A percentile compares a stretch with the other conserved stretches of the same genome.
These are phyloP conservation scores for Alternaria atra DNA, from an alignment of 2,329 filamentous ascomycete species.

Conservation along the genomic window DNA sequence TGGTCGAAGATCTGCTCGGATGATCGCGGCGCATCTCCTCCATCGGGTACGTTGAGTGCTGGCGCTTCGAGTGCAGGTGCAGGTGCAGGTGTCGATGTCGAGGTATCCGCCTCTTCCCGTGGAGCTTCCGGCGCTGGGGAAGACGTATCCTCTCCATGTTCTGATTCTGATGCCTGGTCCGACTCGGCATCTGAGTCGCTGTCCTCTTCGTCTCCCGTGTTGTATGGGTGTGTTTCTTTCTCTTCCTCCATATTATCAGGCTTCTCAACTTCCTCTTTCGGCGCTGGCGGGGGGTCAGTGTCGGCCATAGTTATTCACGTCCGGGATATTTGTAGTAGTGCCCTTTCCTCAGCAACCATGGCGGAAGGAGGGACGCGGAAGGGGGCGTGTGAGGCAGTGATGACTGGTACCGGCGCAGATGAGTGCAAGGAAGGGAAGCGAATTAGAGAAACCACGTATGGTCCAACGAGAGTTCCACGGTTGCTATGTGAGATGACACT, in stretches of 20 bases:
- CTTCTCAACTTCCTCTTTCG: slow-evolving; percentile 17
- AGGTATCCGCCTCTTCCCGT: slow-evolving; percentile 27
- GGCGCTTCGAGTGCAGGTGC: slow-evolving; percentile 33
- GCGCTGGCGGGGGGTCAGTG: slow-evolving; percentile 30
- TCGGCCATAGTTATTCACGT: slow-evolving; percentile 47
- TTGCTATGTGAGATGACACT: slow-evolving; percentile 26
- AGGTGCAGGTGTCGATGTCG: slow-evolving; percentile 8
- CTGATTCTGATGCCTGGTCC: slow-evolving; percentile 27
- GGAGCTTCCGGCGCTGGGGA: slow-evolving; percentile 24
- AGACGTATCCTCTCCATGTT: slow-evolving; percentile 20
- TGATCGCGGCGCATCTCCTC: slow-evolving; percentile 41
- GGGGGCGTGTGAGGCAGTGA: slow-evolving; percentile 10
- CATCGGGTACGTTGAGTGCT: slow-evolving; percentile 35
- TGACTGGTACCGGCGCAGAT: slow-evolving; percentile 12
- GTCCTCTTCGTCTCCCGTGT: slow-evolving; percentile 9
- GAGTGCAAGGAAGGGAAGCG: slow-evolving; percentile 4
- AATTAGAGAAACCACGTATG: neutral
- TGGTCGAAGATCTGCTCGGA: slow-evolving; percentile 49
- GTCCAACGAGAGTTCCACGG: neutral
- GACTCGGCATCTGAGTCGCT: slow-evolving; percentile 27
- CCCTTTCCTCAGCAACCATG: slow-evolving; percentile 35
- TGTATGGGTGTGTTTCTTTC: neutral
- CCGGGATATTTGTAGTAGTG: slow-evolving; percentile 26
- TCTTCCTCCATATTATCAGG: neutral
- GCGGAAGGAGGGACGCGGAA: slow-evolving; percentile 25